Evolutionary conservation across 768 basidiomycete genomes (phyloP).

Genomic region (Termitomyces sp.): DNA sequence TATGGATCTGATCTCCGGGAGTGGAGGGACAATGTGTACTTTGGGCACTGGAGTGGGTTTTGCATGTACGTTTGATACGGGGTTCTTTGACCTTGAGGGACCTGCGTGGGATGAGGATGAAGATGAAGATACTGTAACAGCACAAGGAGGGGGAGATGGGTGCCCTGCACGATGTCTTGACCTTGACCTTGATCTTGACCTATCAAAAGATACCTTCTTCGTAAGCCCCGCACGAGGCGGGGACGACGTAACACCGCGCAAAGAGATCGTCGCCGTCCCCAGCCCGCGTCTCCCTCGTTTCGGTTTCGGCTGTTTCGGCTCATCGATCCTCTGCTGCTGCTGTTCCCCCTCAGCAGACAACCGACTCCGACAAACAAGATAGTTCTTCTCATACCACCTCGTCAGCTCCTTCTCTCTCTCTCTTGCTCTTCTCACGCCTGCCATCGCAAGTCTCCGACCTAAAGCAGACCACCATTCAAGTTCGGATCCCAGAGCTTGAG

Average conservation of each 20-base stretch:
- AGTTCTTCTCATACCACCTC: conserved; percentile 36
- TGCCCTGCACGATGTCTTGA: too few relatives aligned
- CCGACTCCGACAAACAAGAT: neutral
- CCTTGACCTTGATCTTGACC: too few relatives aligned
- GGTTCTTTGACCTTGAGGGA: neutral
- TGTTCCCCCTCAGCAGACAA: conserved; percentile 6
- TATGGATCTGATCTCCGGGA: conserved; percentile 44
- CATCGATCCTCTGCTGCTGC: conserved; percentile 3
- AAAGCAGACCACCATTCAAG: neutral
- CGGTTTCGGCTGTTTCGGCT: conserved; percentile 19
- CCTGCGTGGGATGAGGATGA: conserved; percentile 4
- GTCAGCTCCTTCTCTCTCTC: conserved; percentile 63
- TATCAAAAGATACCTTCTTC: conserved; percentile 3
- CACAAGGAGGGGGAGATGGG: neutral
- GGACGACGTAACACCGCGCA: conserved; percentile 29
- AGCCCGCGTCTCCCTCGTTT: conserved; percentile 53
- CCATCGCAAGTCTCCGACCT: conserved; percentile 44
- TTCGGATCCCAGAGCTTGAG: conserved; percentile 21
- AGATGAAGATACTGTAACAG: too few relatives aligned
- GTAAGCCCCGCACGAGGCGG: conserved; percentile 1
- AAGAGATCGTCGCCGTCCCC: conserved; percentile 60
- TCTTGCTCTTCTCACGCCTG: conserved; percentile 54
- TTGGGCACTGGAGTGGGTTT: conserved; percentile 21
- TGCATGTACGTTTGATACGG: too few relatives aligned
- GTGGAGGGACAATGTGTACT: conserved; percentile 53